Percentiles rank a stretch among this genome's conserved stretches.
These are phyloP conservation scores for Clarireedia homoeocarpa DNA, from an alignment of 2,329 filamentous ascomycete species.

Conservation along the genomic window DNA sequence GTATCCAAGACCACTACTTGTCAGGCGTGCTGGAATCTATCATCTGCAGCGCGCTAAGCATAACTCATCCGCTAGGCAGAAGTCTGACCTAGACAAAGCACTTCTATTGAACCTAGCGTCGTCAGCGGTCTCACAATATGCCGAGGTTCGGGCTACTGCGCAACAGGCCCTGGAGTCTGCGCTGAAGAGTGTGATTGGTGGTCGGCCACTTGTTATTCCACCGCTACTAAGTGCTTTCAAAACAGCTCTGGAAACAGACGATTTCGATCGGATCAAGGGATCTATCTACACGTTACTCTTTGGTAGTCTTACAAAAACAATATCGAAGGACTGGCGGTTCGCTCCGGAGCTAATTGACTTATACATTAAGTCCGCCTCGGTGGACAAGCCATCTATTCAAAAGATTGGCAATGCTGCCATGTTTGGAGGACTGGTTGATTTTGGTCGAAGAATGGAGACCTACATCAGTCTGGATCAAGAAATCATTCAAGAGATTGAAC, in stretches of 20 bases:
- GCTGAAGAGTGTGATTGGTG: constrained; percentile 82
- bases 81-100: constrained; percentile 81
- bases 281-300: constrained; percentile 86
- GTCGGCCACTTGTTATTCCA: constrained; percentile 81
- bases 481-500: constrained; percentile 45
- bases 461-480: constrained; percentile 74
- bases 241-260: constrained; percentile 67
- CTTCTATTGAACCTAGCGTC: constrained; percentile 81
- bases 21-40: constrained; percentile 89
- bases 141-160: constrained; percentile 89
- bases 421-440: constrained; percentile 75
- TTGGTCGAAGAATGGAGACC: constrained; percentile 79
- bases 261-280: constrained; percentile 90
- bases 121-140: constrained; percentile 85
- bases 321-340: constrained; percentile 89
- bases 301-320: constrained; percentile 79
- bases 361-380: constrained; percentile 82
- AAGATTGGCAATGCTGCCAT: constrained; percentile 74
- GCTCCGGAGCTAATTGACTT: constrained; percentile 82
- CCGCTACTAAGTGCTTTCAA: constrained; percentile 74
- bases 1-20: constrained; percentile 85
- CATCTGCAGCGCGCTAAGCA: constrained; percentile 90
- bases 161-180: constrained; percentile 90
- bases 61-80: constrained; percentile 80
- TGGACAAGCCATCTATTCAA: constrained; percentile 92